Percentiles rank a stretch among this genome's conserved stretches.
Evolutionary conservation across 305 asterid species (phyloP).

Genomic region (Fraxinus paxiana): DNA sequence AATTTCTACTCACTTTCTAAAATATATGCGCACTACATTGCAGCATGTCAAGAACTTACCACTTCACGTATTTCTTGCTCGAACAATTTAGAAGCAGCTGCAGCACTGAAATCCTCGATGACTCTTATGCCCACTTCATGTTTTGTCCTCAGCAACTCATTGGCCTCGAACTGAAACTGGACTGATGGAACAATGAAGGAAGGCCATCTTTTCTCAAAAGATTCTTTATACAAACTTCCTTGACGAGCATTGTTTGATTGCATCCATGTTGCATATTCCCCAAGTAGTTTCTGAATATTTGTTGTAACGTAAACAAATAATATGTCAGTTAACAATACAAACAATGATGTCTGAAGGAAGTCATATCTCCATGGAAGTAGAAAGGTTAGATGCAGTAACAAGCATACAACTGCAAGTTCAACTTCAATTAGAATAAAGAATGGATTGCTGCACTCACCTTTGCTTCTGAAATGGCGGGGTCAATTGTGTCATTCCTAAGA

Average conservation of each 20-base stretch:
- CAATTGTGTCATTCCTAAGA: constrained; percentile 65
- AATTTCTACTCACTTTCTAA: constrained; percentile 1
- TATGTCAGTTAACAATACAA: neutral
- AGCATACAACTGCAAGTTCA: constrained; percentile 8
- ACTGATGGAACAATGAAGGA: constrained; percentile 38
- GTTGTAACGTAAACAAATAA: neutral
- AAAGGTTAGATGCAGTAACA: neutral
- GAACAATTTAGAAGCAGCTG: constrained; percentile 85
- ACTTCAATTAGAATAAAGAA: constrained; percentile 10
- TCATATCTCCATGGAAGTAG: neutral
- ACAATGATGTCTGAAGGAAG: neutral
- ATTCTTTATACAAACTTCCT: constrained; percentile 57
- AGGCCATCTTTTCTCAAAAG: constrained; percentile 73
- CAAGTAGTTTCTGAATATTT: constrained; percentile 60
- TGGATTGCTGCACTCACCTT: constrained; percentile 49
- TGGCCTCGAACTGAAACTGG: constrained; percentile 45
- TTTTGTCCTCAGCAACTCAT: constrained; percentile 47
- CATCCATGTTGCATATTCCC: constrained; percentile 70
- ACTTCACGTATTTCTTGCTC: constrained; percentile 96
- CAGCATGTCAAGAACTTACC: constrained; percentile 40
- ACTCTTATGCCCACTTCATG: constrained; percentile 51
- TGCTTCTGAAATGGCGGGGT: constrained; percentile 70
- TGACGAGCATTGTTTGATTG: constrained; percentile 60
- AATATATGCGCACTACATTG: constrained; percentile 7
- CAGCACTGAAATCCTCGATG: constrained; percentile 68